Evolutionary conservation across 2,329 filamentous ascomycete species (phyloP), one percentile per base, ranked within the genome.

Genomic region (Penicillium janthinellum): DNA sequence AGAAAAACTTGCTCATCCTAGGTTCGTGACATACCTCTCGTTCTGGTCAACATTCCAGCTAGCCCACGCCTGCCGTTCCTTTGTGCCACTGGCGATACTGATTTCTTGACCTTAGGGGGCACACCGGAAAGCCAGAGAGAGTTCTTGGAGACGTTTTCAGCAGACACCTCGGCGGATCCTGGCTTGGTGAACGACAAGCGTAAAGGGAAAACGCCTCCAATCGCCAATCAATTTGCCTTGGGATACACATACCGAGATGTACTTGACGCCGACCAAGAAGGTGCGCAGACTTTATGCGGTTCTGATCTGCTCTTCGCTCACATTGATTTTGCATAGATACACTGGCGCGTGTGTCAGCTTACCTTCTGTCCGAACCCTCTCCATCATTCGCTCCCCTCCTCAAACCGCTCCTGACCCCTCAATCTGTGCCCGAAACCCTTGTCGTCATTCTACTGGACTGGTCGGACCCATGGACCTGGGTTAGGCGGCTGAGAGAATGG

Each of bases 231-330:
- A 73, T 96, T 96, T 77, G 93, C 93, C 11, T 80, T 97, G 60
- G 93, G 93, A 54, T 97, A 97, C 75, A 96, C 93, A 56, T 97
- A 96, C 78, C 92, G 96, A 75, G 92, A 97, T 77, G 92, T 97
- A 39, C 83, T 96, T 39, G 93, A 97, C 76, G 90, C 91, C 58
- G 93, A 97, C 73, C 92, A 96, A 76, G 94, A 97, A 82, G 91
- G 91, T 92, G 77, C 60, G 77, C 70, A 41, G 20, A 25, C 35
- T 37, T 22, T 22, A 15, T 17, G 11, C 17, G 5, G 22, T 22
- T 22, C 22, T 22, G 22, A 22, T 22, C 3, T 22, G 22, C 22
- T 22, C 22, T 3, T 22, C 22, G 22, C 35, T 59, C 59, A 64
- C 53, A 48, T 41, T 50, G 38, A 22, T 12, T n/a, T 37, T 57